Base-by-base conservation (phyloP, 495 filamentous ascomycete genomes). In the Daldinia caldariorum region DNA sequence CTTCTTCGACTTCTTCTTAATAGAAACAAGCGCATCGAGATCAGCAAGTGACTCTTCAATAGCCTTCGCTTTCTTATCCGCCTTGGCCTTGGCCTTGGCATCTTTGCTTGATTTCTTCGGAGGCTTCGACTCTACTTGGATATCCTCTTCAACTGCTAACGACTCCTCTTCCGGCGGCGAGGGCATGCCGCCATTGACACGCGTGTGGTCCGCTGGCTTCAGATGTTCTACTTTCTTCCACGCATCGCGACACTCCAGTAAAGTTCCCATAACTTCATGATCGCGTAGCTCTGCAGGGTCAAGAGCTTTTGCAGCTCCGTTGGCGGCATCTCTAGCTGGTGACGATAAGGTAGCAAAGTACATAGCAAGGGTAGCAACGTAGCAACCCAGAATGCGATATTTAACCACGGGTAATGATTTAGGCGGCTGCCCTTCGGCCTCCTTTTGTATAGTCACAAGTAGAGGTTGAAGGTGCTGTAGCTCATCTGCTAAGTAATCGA, bases 321-420 rank as follows among this genome's bases (percentile, higher is more conserved):
- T 80, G 39, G 83, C 81, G 9, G 54, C 67, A 14, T 86, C 84
- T 53, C 87, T 80, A 13, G 90, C 84, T 1, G 89, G 85, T 2
- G 92, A 96, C 29, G 92, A 90, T 31, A 98, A 81, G 43, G 98
- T 84, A 61, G 93, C 91, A 77, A 99, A 97, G 77, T 98, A 99
- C 89, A 97, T 93, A 62, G 90, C 89, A 73, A 98, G 83, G 0
- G 92, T 84, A 38, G 90, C 94, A 16, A 98, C 81, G 77, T 98
- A 97, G 50, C 93, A 89, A 32, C 90, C 89, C 29, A 97, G 78
- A 26, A 94, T 88, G 68, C 90, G 89, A 68, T 88, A 81, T 74
- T 95, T 93, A 54, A 92, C 79, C 6, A 92, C 84, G n/a, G 86
- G 84, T 2, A 85, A 62, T 1, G 81, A 81, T 65, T 85, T 83